A percentile compares a stretch with the other conserved stretches of the same genome.
Evolutionary conservation across 208 protist genomes (phyloP).

Genomic region (Crithidia thermophila): DNA sequence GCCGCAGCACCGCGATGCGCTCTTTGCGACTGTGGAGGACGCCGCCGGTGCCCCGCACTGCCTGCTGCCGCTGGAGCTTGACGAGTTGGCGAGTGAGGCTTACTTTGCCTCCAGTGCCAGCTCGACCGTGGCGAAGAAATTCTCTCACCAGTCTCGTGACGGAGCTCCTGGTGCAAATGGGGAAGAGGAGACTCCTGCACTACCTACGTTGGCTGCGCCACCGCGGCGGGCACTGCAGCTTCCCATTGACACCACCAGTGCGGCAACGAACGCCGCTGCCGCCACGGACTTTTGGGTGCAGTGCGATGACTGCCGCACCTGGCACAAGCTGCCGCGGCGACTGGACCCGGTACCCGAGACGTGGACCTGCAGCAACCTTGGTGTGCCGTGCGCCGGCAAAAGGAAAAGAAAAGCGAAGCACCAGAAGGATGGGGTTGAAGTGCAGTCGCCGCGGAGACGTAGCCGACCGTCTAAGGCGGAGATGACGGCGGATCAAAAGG

Average conservation of each 20-base stretch:
- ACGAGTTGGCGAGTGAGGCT: slow-evolving; percentile 31
- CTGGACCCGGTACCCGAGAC: slow-evolving; percentile 40
- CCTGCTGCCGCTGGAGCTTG: not conserved
- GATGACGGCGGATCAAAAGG: too few relatives aligned
- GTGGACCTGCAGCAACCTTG: slow-evolving; percentile 53
- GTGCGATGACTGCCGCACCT: slow-evolving; percentile 48
- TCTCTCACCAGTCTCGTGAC: too few relatives aligned
- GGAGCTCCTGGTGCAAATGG: too few relatives aligned
- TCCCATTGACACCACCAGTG: not conserved
- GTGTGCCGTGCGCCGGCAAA: slow-evolving; percentile 26
- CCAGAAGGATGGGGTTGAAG: too few relatives aligned
- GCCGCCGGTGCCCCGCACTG: not conserved
- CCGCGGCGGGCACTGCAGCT: slow-evolving; percentile 19
- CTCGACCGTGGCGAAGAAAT: slow-evolving; percentile 3
- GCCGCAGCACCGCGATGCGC: not conserved
- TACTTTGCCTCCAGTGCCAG: slow-evolving; percentile 30
- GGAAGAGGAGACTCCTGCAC: not conserved
- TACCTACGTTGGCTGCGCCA: not conserved
- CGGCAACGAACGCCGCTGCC: not conserved
- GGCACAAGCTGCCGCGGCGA: slow-evolving; percentile 42
- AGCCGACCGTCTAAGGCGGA: not conserved
- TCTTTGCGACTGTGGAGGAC: not conserved
- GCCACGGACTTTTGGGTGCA: slow-evolving; percentile 46
- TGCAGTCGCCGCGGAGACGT: not conserved
- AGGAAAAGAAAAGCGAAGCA: too few relatives aligned